Base-by-base conservation (phyloP, 1,139 yeast genomes). In the Casaregolazyma lundiana region DNA sequence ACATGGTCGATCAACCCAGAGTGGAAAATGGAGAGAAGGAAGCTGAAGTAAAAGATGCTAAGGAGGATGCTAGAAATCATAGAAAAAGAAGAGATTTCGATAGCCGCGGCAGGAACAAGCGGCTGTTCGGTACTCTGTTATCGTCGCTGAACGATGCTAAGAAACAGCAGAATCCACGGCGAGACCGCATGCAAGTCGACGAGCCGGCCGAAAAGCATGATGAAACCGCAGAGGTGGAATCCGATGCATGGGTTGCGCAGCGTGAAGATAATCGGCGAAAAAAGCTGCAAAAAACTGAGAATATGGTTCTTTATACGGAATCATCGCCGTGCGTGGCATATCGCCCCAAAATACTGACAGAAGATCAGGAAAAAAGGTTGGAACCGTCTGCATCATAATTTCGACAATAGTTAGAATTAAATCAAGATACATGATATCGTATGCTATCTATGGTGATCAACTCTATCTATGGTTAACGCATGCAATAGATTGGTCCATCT, bases 401-500 rank as follows among this genome's bases (percentile, higher is more conserved):
- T 19, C 5, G 24, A 21, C 36, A 15, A n/a, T n/a, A n/a, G n/a
- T n/a, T n/a, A n/a, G n/a, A n/a, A n/a, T n/a, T n/a, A n/a, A n/a
- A n/a, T n/a, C n/a, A n/a, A n/a, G n/a, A n/a, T n/a, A n/a, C n/a
- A n/a, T n/a, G n/a, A n/a, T n/a, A n/a, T n/a, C n/a, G n/a, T n/a
- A n/a, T n/a, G n/a, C n/a, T n/a, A 26, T 26, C 32, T 9, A 24
- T 26, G 32, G 32, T n/a, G n/a, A n/a, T n/a, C n/a, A n/a, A n/a
- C n/a, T n/a, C 32, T 43, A 43, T 32, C 39, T 35, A 17, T 20
- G 35, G 30, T 44, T 45, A 26, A 55, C 19, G 38, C 53, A 45
- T 29, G 38, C 47, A 21, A 56, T 48, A 49, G 79, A 73, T 22
- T 58, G 58, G 15, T 66, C 68, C 90, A 88, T 85, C 64, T 88